These are phyloP conservation scores for Lagenidium sp. DNA, from an alignment of 352 stramenopile genomes.

Conservation along the genomic window DNA sequence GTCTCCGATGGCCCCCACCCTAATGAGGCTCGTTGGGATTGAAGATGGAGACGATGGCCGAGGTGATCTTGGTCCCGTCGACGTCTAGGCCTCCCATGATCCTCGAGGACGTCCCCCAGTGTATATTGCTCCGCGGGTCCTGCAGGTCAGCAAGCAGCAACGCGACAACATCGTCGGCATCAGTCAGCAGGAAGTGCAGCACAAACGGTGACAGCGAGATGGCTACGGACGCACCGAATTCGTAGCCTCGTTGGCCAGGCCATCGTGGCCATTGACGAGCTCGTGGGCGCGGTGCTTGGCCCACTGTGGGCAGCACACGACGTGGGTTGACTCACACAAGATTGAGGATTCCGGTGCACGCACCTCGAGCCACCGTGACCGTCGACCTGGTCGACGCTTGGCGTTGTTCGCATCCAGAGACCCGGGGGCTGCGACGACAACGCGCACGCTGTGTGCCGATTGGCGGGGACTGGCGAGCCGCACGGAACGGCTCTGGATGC, in stretches of 20 bases:
- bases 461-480: no score
- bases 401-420: not conserved
- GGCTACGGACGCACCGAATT: no score
- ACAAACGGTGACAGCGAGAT: no score
- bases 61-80: conserved; percentile 42
- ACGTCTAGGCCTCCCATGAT: conserved; percentile 47
- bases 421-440: not conserved
- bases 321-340: no score
- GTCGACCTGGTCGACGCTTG: not conserved
- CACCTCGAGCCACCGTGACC: conserved; percentile 8
- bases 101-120: conserved; percentile 43
- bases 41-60: conserved; percentile 49
- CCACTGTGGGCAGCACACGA: conserved; percentile 21
- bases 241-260: not conserved
- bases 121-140: conserved; percentile 30
- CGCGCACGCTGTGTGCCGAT: not conserved
- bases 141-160: no score
- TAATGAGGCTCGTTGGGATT: conserved; percentile 13
- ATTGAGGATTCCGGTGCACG: not conserved
- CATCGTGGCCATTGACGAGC: conserved; percentile 22
- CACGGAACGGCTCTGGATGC: no score
- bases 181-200: no score
- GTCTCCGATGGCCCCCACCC: no score
- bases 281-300: conserved; percentile 26
- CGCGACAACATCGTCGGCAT: no score